phyloP scores from a whole-genome alignment of 139 green algal genomes.

The Tetratostichococcus sp. region DNA sequence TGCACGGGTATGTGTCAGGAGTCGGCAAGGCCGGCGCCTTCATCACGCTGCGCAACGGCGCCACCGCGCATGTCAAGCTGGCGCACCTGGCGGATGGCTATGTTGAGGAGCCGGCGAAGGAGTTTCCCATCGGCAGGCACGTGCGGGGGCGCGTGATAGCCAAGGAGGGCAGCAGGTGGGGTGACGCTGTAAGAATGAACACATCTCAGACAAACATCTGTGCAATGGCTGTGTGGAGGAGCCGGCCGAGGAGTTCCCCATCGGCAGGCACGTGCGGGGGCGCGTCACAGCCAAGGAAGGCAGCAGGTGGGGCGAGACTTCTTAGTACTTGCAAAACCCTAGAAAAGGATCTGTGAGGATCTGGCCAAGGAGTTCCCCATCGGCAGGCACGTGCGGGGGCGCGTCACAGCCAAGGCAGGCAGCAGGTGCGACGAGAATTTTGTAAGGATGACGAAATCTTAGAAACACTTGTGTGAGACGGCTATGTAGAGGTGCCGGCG shows the following conservation, averaged over 20 bases:
- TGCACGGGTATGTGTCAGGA: slow-evolving; percentile 70
- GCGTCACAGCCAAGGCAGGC: slow-evolving; percentile 27
- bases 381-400: slow-evolving; percentile 60
- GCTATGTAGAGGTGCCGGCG: slow-evolving; percentile 75
- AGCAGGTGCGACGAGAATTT: slow-evolving; percentile 15
- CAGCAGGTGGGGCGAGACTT: slow-evolving; percentile 11
- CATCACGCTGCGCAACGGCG: slow-evolving; percentile 39
- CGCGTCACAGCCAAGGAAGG: slow-evolving; percentile 30
- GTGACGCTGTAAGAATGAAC: not conserved
- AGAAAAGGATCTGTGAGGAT: too few relatives aligned
- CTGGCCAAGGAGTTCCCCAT: slow-evolving; percentile 67
- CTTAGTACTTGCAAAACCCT: too few relatives aligned
- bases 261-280: slow-evolving; percentile 60
- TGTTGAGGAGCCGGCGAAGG: slow-evolving; percentile 67
- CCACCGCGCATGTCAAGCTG: slow-evolving; percentile 73
- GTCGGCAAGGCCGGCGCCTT: slow-evolving; percentile 55
- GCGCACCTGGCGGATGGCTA: slow-evolving; percentile 71
- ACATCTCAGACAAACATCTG: too few relatives aligned
- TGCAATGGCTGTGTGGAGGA: slow-evolving; percentile 80
- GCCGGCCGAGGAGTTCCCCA: slow-evolving; percentile 67
- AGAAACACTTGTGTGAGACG: too few relatives aligned
- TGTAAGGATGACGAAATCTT: too few relatives aligned
- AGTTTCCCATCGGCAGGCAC: slow-evolving; percentile 71
- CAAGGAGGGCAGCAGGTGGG: slow-evolving; percentile 20
- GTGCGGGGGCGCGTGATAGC: slow-evolving; percentile 52